phyloP scores from a whole-genome alignment of 2,329 filamentous ascomycete species.

The Hirsutella rhossiliensis region DNA sequence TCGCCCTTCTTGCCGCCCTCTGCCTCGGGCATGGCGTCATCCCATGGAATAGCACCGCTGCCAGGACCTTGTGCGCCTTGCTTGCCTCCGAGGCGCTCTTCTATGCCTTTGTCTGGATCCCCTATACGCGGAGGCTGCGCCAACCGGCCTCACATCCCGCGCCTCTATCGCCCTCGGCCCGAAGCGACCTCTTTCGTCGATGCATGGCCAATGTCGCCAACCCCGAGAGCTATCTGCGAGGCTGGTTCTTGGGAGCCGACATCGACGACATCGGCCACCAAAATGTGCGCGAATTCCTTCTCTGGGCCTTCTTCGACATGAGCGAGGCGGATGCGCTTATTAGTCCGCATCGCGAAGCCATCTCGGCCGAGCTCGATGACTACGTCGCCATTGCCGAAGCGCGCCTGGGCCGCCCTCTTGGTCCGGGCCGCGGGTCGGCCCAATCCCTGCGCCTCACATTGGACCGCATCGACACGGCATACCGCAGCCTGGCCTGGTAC shows the following conservation, averaged over 20 bases:
- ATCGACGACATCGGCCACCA: slow-evolving; percentile 47
- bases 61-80: slow-evolving; percentile 14
- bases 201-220: slow-evolving; percentile 43
- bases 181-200: slow-evolving; percentile 42
- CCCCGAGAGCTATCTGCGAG: slow-evolving; percentile 41
- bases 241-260: slow-evolving; percentile 55
- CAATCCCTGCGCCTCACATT: slow-evolving; percentile 50
- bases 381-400: slow-evolving; percentile 41
- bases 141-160: slow-evolving; percentile 27
- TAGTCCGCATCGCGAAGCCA: slow-evolving; percentile 15
- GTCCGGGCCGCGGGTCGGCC: slow-evolving; percentile 42
- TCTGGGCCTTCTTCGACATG: slow-evolving; percentile 54
- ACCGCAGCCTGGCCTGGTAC: slow-evolving; percentile 55
- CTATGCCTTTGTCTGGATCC: slow-evolving; percentile 28
- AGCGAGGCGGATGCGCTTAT: slow-evolving; percentile 15
- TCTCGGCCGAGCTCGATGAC: slow-evolving; percentile 28
- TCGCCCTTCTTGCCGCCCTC: slow-evolving; percentile 15
- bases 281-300: slow-evolving; percentile 54
- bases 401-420: slow-evolving; percentile 35
- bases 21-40: slow-evolving; percentile 2
- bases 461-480: slow-evolving; percentile 48
- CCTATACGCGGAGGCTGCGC: slow-evolving; percentile 26
- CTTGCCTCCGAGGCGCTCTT: slow-evolving; percentile 29
- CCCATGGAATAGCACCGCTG: neutral
- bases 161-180: slow-evolving; percentile 29